Base-by-base conservation (phyloP, 1,284 basidiomycete species). In the Trichosporon inkin region DNA sequence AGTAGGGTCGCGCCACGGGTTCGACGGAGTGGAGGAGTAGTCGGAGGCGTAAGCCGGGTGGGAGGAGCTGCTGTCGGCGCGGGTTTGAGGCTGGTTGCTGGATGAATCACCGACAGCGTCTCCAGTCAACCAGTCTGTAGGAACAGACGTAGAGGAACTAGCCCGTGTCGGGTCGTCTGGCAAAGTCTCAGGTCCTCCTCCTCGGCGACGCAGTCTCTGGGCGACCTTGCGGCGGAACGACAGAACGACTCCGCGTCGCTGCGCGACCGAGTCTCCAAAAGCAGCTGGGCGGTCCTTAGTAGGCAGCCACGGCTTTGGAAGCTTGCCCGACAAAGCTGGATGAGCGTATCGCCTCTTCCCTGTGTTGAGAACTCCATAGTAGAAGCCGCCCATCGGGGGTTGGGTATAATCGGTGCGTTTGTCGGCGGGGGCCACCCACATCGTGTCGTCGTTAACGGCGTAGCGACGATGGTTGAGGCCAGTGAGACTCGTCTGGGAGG, bases 341-440 rank as follows among this genome's bases (percentile, higher is more conserved):
- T 96, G 92, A 0, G 89, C 92, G 68, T 95, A 96, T 56, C 92
- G 85, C 60, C 72, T 76, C 87, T 90, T 64, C 54, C 76, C 76
- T 7, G 76, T 78, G 62, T 94, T 94, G 6, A 96, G 81, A 10
- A 95, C 90, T 0, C 92, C 92, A 52, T 82, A 84, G 72, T 92
- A 95, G 85, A 90, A 93, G 70, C 90, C 90, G 11, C 88, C 87
- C 90, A 96, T 92, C 0, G 93, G 92, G 0, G 92, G 92, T 76
- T 96, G 93, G 0, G 89, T 92, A 75, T 93, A 96, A 79, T 96
- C 91, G 13, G 92, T 96, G 35, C 88, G 82, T 62, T 89, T 86
- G 71, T 94, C 91, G 70, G 91, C 88, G 0, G 90, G 90, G 4
- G 91, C 94, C 38, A 96, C 90, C 72, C 97, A 97, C 32, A 97